Base-by-base conservation (phyloP, 2,329 filamentous ascomycete genomes). In the Purpureocillium takamizusanense region DNA sequence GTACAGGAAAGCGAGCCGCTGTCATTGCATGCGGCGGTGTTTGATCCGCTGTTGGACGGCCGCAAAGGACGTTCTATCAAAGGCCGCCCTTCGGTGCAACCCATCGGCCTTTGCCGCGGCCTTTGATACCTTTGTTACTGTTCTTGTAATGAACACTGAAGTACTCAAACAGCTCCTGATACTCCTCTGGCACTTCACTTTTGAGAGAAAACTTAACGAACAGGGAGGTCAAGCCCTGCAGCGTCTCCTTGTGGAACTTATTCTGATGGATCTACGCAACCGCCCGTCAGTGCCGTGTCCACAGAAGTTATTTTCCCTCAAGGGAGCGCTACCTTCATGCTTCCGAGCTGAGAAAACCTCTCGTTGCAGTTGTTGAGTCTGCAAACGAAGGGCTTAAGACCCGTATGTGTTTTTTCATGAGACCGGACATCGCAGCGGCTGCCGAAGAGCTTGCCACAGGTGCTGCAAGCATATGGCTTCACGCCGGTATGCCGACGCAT, bases 81-180 rank as follows among this genome's bases (percentile, higher is more conserved):
- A n/a, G n/a, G n/a, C n/a, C n/a, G n/a, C n/a, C n/a, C 42, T 58
- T 59, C 21, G 51, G 53, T 8, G 54, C 53, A 38, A 88, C 82
- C 41, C 78, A 78, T 40, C 86, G 73, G 50, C 89, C 85, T 56
- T 90, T 92, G 32, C 92, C 92, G 33, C 92, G 80, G 10, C 92
- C 92, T 63, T 95, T 97, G 69, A 97, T 95, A 1, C 92, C 92
- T 61, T 95, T 95, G 73, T 97, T 97, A 63, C 84, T 89, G 64
- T 97, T 94, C 69, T 94, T 95, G 72, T 95, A 95, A n/a, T 95
- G 70, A 1, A 73, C 73, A 4, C 81, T 75, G 55, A 97, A 92
- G 63, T 95, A 94, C 49, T 83, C 76, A 68, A 84, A 87, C 36
- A 95, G 69, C 42, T 87, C 81, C 44, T 76, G 80, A 51, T 95